Conservation (phyloP, 2,329 filamentous ascomycete genomes). For the Penicillium verrucosum region DNA sequence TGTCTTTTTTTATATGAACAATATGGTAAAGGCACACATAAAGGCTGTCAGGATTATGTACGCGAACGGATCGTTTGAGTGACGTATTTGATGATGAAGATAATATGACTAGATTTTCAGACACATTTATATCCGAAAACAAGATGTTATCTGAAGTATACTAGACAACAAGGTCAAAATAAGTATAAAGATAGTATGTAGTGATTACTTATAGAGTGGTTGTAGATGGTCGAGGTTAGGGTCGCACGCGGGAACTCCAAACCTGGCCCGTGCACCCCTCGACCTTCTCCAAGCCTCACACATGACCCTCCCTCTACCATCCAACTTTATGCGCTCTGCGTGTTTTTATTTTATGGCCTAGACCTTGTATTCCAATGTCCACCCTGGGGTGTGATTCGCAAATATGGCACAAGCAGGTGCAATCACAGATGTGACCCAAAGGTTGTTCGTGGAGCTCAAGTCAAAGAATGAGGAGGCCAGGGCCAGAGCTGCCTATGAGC, state of each 20-base stretch:
- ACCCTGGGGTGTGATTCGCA: slow-evolving; percentile 36
- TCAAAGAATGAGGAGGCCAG: slow-evolving; percentile 53
- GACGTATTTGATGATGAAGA: not conserved
- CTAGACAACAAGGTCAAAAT: not conserved
- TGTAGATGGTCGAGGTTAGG: not conserved
- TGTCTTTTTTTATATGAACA: not conserved
- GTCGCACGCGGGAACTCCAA: slow-evolving; percentile 8
- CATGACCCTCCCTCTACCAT: slow-evolving; percentile 23
- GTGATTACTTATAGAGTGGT: not conserved
- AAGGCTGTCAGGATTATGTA: not conserved
- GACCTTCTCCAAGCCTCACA: slow-evolving; percentile 29
- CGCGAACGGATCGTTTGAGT: not conserved
- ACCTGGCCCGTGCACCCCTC: slow-evolving; percentile 25
- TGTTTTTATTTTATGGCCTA: slow-evolving; percentile 23
- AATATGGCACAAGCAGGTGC: slow-evolving; percentile 49
- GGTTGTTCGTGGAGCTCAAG: slow-evolving; percentile 56
- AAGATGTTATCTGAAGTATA: not conserved
- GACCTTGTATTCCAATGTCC: slow-evolving; percentile 40
- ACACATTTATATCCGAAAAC: not conserved
- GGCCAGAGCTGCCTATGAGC: slow-evolving; percentile 49
- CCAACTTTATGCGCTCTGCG: slow-evolving; percentile 23
- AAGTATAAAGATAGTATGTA: not conserved
- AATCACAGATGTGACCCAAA: slow-evolving; percentile 50
- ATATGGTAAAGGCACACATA: not conserved
- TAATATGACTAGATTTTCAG: not conserved